phyloP scores from a whole-genome alignment of 1,139 yeast genomes.

The Starmera stellimalicola region DNA sequence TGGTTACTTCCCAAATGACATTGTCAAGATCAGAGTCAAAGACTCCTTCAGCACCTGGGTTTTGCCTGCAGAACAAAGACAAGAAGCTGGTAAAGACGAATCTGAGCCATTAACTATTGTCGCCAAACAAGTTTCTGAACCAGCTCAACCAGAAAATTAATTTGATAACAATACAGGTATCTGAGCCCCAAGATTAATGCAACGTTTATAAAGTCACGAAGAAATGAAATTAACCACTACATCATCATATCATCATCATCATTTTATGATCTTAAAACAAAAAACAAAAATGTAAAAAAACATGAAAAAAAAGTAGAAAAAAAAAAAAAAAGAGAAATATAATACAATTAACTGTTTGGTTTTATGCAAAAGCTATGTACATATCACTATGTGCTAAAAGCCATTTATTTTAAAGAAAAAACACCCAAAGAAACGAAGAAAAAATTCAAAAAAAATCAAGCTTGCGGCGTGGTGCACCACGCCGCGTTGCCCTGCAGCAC shows the following conservation, averaged over 20 bases:
- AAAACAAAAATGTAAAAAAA: neutral
- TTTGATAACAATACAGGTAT: slow-evolving; percentile 1
- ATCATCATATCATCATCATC: neutral
- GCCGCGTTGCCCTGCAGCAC: too few species aligned
- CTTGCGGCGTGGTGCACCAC: too few species aligned
- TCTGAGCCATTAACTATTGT: slow-evolving; percentile 6
- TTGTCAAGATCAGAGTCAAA: slow-evolving; percentile 32
- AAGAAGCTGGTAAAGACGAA: slow-evolving; percentile 29
- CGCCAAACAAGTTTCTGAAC: slow-evolving; percentile 1
- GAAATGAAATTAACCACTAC: too few species aligned
- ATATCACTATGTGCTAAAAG: too few species aligned
- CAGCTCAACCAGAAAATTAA: neutral
- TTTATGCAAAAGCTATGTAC: too few species aligned
- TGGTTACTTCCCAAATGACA: slow-evolving; percentile 17
- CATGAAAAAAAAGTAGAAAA: neutral
- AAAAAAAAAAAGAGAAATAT: neutral
- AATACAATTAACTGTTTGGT: too few species aligned
- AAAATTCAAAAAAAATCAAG: neutral
- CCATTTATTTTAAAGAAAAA: too few species aligned
- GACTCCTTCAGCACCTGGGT: slow-evolving; percentile 39
- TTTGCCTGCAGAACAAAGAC: slow-evolving; percentile 37
- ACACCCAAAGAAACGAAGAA: too few species aligned
- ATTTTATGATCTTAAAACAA: neutral
- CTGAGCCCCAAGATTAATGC: neutral
- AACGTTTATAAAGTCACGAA: neutral